Base-by-base conservation (phyloP, 2,329 filamentous ascomycete species). In the Neofusicoccum kwambonambiense region DNA sequence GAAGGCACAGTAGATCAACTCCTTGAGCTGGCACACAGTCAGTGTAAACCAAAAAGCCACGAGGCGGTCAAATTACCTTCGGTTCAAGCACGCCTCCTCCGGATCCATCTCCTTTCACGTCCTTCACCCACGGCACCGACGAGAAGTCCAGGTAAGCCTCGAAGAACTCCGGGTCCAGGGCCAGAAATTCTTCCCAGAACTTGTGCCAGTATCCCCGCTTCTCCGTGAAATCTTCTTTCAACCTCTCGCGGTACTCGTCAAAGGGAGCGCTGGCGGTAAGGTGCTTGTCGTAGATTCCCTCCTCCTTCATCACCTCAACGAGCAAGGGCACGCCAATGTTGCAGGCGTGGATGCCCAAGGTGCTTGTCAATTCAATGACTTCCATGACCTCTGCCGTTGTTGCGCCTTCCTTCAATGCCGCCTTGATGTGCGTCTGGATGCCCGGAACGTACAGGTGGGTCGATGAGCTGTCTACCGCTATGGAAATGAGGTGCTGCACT, bases 1-100 rank as follows among this genome's bases (percentile, higher is more conserved):
- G 65, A 83, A 82, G 1, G 81, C 81, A 65, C 80, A 82, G 66
- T 82, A 82, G 6, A 83, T 74, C 19, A 83, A 68, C 68, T 83
- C 81, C 69, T 82, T 83, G 57, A 73, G 65, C 71, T 73, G 13
- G 1, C 0, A 31, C 27, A 22, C 27, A 7, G 27, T 12, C 3
- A 2, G 17, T 31, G 22, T 57, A 8, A 57, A 39, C 22, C 1
- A 3, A n/a, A 19, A 3, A 1, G 3, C 8, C 15, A n/a, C 12
- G 4, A 6, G 44, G 35, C 9, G 4, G 12, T 31, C 19, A 22
- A 34, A 19, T 67, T 68, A 78, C 76, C 74, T 83, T 82, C n/a
- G 79, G 79, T 62, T 79, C 76, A 61, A 82, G 69, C 3, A 70
- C 75, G 1, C 78, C 75, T 22, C 62, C 64, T 3, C 71, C 70